Conservation (phyloP, 371 early-diverging fungal genomes). For the Mortierella sp. region DNA sequence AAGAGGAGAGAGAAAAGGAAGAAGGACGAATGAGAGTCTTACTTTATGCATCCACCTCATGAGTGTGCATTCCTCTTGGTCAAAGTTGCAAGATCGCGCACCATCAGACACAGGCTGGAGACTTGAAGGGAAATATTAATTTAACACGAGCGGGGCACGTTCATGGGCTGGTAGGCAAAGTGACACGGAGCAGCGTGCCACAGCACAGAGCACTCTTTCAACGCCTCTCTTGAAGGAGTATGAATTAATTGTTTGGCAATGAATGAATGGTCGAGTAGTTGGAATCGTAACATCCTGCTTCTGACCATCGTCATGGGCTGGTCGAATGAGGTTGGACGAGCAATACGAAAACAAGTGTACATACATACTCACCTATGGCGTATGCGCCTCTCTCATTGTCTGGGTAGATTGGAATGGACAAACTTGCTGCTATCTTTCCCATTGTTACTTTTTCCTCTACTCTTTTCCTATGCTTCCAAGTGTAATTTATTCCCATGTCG, state of each 20-base stretch:
- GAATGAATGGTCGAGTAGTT: slow-evolving; percentile 30
- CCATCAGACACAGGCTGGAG: slow-evolving; percentile 8
- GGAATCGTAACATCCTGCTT: slow-evolving; percentile 55
- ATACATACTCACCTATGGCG: background rate
- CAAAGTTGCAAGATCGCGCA: slow-evolving; percentile 41
- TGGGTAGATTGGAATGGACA: slow-evolving; percentile 22
- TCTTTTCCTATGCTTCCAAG: background rate
- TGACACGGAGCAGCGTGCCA: background rate
- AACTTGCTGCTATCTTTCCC: background rate
- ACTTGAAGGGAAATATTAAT: background rate
- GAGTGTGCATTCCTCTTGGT: slow-evolving; percentile 6
- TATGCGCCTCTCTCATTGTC: background rate
- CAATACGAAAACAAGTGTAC: background rate
- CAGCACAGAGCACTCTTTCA: background rate
- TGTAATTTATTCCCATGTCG: slow-evolving; percentile 26
- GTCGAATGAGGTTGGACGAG: slow-evolving; percentile 7
- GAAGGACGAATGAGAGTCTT: background rate
- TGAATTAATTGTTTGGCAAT: background rate
- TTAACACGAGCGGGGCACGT: background rate
- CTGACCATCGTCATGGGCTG: slow-evolving; percentile 26
- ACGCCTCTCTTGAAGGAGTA: background rate
- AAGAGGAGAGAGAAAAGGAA: slow-evolving; percentile 14
- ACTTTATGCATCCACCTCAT: slow-evolving; percentile 25
- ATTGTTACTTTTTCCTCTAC: background rate
- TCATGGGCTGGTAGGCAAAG: background rate